Base-by-base conservation (phyloP, 805 yeast genomes). In the Saturnispora kantuleensis region DNA sequence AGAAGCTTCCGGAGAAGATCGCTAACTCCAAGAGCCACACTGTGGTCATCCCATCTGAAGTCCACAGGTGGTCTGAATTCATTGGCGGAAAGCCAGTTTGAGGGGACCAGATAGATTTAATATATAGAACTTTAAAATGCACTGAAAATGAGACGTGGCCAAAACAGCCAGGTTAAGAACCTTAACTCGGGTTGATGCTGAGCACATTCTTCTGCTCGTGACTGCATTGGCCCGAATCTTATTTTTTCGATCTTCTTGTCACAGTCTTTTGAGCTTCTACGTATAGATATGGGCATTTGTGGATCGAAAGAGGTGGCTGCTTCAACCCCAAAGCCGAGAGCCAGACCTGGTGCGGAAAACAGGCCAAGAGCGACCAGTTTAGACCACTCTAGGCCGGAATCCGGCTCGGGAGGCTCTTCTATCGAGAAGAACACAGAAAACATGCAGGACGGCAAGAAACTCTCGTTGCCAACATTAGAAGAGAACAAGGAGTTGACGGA, bases 21-120 rank as follows among this genome's bases (percentile, higher is more conserved):
- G 76, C 77, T 43, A 72, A 70, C 47, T 65, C 62, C 37, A 64
- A 65, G 44, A 61, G 63, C 39, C 52, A 48, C 6, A 56, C 54
- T 32, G 77, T 80, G 45, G 66, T 63, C 28, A 76, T 90, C 53
- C 97, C 98, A 46, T 58, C 67, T 16, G 97, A 93, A 69, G 97
- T 88, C 43, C 74, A 71, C 60, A 78, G 97, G 67, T 93, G 99
- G 99, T 86, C 95, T 68, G 97, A 90, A 64, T 93, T 84, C 59
- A 77, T 93, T 59, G 96, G 95, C 47, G 95, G 95, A 43, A 89
- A 86, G 72, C 93, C 94, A 43, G 89, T 87, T 28, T 77, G 66
- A 56, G 10, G 18, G 16, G 9, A 29, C 10, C 16, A 35, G 11
- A 33, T 26, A 13, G 13, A 28, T 15, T 39, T 30, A 41, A 28